Percentiles rank a stretch among this genome's conserved stretches.
Conservation (phyloP, 805 yeast genomes). For the Lipomyces oligophaga region DNA sequence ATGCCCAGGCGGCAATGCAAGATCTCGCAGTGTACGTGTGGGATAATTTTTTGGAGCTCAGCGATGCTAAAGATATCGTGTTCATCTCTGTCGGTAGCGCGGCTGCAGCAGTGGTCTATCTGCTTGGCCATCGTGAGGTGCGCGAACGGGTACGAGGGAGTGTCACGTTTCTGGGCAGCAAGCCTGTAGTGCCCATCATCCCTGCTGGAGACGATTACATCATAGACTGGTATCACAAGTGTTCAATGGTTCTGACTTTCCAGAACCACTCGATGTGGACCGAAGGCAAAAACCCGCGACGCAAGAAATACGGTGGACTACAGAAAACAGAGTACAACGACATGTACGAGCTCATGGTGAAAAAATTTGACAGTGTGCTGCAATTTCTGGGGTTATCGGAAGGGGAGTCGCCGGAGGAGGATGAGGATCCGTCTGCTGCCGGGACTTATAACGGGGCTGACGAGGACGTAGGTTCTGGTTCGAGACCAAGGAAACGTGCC, state of each 20-base stretch:
- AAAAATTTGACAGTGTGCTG: slow-evolving; percentile 77
- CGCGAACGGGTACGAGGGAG: slow-evolving; percentile 62
- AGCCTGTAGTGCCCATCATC: slow-evolving; percentile 70
- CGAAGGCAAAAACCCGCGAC: slow-evolving; percentile 61
- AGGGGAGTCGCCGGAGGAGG: slow-evolving; percentile 14
- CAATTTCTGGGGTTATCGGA: slow-evolving; percentile 57
- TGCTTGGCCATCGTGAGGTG: slow-evolving; percentile 75
- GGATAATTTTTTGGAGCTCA: slow-evolving; percentile 84
- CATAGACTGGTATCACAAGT: slow-evolving; percentile 86
- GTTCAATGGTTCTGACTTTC: slow-evolving; percentile 47
- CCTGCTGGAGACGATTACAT: slow-evolving; percentile 85
- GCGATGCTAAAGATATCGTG: slow-evolving; percentile 64
- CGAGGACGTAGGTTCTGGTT: too few species aligned
- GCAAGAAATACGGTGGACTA: slow-evolving; percentile 89
- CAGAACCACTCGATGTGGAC: slow-evolving; percentile 76
- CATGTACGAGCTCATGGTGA: slow-evolving; percentile 69
- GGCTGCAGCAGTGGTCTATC: slow-evolving; percentile 78
- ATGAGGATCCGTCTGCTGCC: too few species aligned
- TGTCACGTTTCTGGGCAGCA: slow-evolving; percentile 63
- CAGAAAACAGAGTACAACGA: slow-evolving; percentile 69
- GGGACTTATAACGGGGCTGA: too few species aligned
- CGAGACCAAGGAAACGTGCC: too few species aligned
- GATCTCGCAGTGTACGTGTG: slow-evolving; percentile 75
- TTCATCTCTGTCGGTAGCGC: slow-evolving; percentile 90
- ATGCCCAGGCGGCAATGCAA: slow-evolving; percentile 54